A percentile compares a stretch with the other conserved stretches of the same genome.
phyloP scores from a whole-genome alignment of 2,329 filamentous ascomycete genomes.

The Clarireedia sp. region DNA sequence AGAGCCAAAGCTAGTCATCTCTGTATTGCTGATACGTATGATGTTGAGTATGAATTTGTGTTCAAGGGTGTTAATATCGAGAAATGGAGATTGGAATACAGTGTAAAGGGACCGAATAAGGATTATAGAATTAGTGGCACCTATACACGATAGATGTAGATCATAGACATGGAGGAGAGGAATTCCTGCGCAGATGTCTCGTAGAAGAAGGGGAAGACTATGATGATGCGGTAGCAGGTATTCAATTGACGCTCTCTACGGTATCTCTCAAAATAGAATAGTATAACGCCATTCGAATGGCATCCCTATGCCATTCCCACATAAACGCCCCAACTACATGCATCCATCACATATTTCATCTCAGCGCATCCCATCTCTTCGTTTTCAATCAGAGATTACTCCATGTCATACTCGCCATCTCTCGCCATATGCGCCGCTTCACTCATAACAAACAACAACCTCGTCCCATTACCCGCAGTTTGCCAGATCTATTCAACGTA shows the following conservation, averaged over 20 bases:
- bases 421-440: conserved; percentile 36
- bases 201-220: background rate
- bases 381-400: conserved; percentile 6
- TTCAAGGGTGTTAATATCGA: conserved; percentile 50
- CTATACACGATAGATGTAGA: conserved; percentile 33
- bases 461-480: conserved; percentile 61
- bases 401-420: conserved; percentile 24
- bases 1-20: conserved; percentile 59
- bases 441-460: conserved; percentile 62
- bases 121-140: conserved; percentile 55
- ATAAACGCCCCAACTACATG: conserved; percentile 7
- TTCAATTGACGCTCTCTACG: background rate
- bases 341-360: background rate
- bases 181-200: no score
- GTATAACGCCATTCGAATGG: conserved; percentile 3
- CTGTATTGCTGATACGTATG: conserved; percentile 64
- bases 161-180: no score
- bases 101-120: conserved; percentile 64
- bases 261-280: conserved; percentile 1
- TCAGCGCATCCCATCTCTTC: background rate
- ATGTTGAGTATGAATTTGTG: conserved; percentile 60
- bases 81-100: conserved; percentile 54
- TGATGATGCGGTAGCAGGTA: background rate
- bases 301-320: background rate
- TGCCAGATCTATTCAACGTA: conserved; percentile 58